Base-by-base conservation (phyloP, 352 stramenopile species). In the Phytophthora hybrid region DNA sequence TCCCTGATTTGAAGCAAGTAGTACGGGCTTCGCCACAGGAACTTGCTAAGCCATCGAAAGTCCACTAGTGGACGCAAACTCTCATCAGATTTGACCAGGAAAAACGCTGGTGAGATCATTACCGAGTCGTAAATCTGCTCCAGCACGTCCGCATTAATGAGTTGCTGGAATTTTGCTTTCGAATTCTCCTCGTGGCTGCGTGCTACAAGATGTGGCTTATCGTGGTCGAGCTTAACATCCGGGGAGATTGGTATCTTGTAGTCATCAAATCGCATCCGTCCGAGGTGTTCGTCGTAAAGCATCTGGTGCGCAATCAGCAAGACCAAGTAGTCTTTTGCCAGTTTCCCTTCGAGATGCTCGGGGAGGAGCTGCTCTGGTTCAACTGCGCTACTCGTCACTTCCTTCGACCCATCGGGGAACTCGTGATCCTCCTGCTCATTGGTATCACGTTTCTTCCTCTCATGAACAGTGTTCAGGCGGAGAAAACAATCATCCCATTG, bases 21-120 rank as follows among this genome's bases (percentile, higher is more conserved):
- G 57, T 72, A 66, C 56, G 47, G 56, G 23, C 56, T 65, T 10
- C 47, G 29, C 9, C 56, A 19, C 8, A 66, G 21, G 32, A 52
- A 66, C 57, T 63, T 66, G 57, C 66, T 72, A 16, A 72, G 26
- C 49, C 23, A 34, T 23, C 47, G 57, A 34, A 54, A 72, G 26
- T 72, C 57, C 1, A 62, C 23, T 3, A 72, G 37, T 1, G 63
- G 29, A 41, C 23, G 51, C 19, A 70, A 9, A 5, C 3, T 29
- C 1, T 54, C 54, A 44, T 70, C 21, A 1, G 34, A 11, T 9
- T 72, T 72, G 4, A 52, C 26, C 13, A 62, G 34, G 37, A 66
- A 72, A 58, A 72, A 66, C 1, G 57, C 65, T 0, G 65, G 47
- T 21, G 65, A 72, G 5, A 34, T n/a, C 47, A 72, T 53, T 18